Base-by-base conservation (phyloP, 768 basidiomycete genomes). In the Rhizopogon vulgaris region DNA sequence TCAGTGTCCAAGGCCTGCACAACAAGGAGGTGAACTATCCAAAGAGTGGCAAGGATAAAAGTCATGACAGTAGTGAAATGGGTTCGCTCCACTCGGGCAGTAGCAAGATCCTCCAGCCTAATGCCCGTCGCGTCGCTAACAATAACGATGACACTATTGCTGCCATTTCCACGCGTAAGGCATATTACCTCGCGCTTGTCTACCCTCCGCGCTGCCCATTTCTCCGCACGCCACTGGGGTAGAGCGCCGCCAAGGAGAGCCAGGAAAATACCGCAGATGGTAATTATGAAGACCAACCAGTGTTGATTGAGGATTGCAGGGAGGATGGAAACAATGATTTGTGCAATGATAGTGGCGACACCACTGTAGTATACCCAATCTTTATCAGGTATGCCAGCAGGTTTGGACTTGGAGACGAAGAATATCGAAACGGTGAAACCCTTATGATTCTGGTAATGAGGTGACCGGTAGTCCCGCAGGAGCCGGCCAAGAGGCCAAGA, bases 141-240 rank as follows among this genome's bases (percentile, higher is more conserved):
- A 51, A 69, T 60, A 52, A 70, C 67, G 27, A 67, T 58, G 14
- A 61, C 64, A 55, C 56, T 54, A 18, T 58, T 57, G 49, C 56
- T 57, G 11, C 67, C 65, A 53, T 68, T 69, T 17, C 69, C 69
- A 18, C 57, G 51, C 17, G 67, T 67, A 32, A 70, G 51, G 32
- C 56, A 55, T 6, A 67, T 57, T 14, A 62, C 64, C 37, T 38
- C 37, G 51, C 62, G 61, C 24, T 61, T 58, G 25, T 57, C 42
- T 12, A 58, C 48, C 24, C 38, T 27, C 30, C 66, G 59, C 15
- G 57, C 58, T 1, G 58, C 60, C 64, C 65, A 70, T 52, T 65
- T 66, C 52, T 69, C 69, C 3, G 52, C 51, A 22, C 52, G 55
- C 67, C 65, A 70, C 41, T 69, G 67, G 6, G 66, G 67, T 3